A percentile compares a stretch with the other conserved stretches of the same genome.
These are phyloP conservation scores for Neodidymelliopsis sp. DNA, from an alignment of 2,329 filamentous ascomycete genomes.

Conservation along the genomic window DNA sequence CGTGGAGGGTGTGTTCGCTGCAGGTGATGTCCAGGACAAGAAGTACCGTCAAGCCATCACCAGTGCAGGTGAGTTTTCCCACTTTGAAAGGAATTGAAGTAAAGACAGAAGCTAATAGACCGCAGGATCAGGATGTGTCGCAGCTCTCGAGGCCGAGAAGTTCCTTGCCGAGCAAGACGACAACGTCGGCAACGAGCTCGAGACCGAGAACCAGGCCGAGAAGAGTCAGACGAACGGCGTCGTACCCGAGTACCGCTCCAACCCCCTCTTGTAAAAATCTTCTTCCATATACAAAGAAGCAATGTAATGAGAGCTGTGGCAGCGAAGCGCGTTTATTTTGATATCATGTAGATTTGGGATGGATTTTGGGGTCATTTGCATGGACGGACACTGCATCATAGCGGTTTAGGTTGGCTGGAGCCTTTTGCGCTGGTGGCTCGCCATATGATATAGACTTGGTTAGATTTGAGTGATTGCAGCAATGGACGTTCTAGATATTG, in stretches of 20 bases:
- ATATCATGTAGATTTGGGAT: conserved; percentile 12
- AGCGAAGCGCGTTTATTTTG: conserved; percentile 9
- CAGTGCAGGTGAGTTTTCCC: conserved; percentile 77
- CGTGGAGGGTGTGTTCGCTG: conserved; percentile 91
- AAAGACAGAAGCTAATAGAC: conserved; percentile 24
- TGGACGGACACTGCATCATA: conserved; percentile 23
- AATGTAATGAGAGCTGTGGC: too few relatives aligned
- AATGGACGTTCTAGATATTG: conserved; percentile 5
- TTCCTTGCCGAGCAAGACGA: conserved; percentile 81
- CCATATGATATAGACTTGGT: conserved; percentile 34
- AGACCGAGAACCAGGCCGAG: conserved; percentile 59
- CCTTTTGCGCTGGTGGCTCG: conserved; percentile 19
- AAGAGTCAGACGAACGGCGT: conserved; percentile 61
- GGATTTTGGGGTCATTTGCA: conserved; percentile 18
- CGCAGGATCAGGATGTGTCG: conserved; percentile 88
- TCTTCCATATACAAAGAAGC: conserved; percentile 8
- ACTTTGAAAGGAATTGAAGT: not conserved
- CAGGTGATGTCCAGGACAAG: conserved; percentile 98
- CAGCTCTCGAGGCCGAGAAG: conserved; percentile 94
- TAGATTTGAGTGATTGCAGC: conserved; percentile 8
- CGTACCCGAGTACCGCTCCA: conserved; percentile 68
- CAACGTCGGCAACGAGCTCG: conserved; percentile 55
- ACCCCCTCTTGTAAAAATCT: conserved; percentile 64
- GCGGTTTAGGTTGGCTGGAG: conserved; percentile 26
- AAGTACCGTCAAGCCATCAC: conserved; percentile 97